phyloP scores from a whole-genome alignment of 371 early-diverging fungal species.

The Mucor circinelloides region DNA sequence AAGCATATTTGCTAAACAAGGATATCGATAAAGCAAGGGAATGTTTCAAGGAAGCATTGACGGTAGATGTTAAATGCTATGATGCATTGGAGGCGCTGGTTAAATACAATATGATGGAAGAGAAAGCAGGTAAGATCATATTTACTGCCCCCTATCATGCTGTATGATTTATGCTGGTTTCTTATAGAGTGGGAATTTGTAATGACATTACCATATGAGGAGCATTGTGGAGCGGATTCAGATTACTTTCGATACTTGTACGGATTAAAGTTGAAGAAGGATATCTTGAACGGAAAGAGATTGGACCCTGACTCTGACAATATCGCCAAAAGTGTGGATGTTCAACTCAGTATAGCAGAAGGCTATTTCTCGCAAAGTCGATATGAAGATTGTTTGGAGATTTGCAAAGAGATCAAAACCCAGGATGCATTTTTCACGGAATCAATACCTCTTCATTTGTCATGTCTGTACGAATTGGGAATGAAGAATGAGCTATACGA shows the following conservation, averaged over 20 bases:
- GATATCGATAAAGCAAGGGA: constrained; percentile 60
- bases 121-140: constrained; percentile 54
- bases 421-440: constrained; percentile 62
- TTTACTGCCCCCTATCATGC: background rate
- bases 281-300: constrained; percentile 45
- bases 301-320: constrained; percentile 47
- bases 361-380: constrained; percentile 52
- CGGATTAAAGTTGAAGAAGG: constrained; percentile 58
- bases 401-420: constrained; percentile 63
- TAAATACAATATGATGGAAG: constrained; percentile 61
- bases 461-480: constrained; percentile 66
- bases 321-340: constrained; percentile 53
- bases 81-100: constrained; percentile 70
- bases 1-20: constrained; percentile 54
- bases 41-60: constrained; percentile 67
- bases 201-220: constrained; percentile 53
- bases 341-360: constrained; percentile 66
- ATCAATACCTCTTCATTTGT: constrained; percentile 62
- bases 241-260: constrained; percentile 65
- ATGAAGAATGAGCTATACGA: constrained; percentile 66
- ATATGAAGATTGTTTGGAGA: constrained; percentile 57
- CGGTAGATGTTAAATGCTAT: constrained; percentile 68
- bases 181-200: constrained; percentile 62
- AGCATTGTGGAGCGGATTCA: constrained; percentile 59
- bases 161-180: background rate